Evolutionary conservation across 1,284 basidiomycete species (phyloP), one percentile per base, ranked within the genome.

Genomic region (Chalciporus sp.): DNA sequence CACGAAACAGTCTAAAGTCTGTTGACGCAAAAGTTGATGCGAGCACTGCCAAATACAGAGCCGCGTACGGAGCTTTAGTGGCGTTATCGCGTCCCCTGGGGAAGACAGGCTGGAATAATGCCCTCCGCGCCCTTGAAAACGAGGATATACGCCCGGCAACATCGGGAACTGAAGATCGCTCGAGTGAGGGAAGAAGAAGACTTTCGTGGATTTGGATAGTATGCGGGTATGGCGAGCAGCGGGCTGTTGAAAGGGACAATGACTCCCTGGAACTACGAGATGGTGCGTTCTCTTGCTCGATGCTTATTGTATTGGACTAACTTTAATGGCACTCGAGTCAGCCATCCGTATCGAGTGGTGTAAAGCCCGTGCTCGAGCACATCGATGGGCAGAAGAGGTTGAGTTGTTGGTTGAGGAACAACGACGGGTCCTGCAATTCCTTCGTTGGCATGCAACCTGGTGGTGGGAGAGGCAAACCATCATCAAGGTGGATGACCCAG

Each of bases 321-420:
- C n/a, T n/a, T n/a, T n/a, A n/a, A n/a, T n/a, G n/a, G n/a, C n/a
- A n/a, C n/a, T n/a, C n/a, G n/a, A n/a, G 16, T 20, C n/a, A 54
- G 52, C 28, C 1, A 45, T 54, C 11, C 28, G 31, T 3, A 16
- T 54, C n/a, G 43, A 54, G 10, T 54, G 52, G 52, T 54, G 47
- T 14, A 46, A 42, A 17, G 9, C 42, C 1, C 37, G 17, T 1
- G 43, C 52, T 1, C 29, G 23, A 11, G 47, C 42, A 3, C 0
- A 46, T 11, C 17, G 23, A 1, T 45, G 42, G 37, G 3, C 20
- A 19, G 37, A 49, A 35, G 43, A 44, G n/a, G 40, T 41, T 9
- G 23, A 46, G 7, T 9, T 49, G 6, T 9, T 49, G 8, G 12
- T 43, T 0, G 41, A 42, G 6, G 41, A 49, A 8, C 46, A 47